These are phyloP conservation scores for Balakata baccata DNA, from an alignment of 345 rosid genomes.

Conservation along the genomic window DNA sequence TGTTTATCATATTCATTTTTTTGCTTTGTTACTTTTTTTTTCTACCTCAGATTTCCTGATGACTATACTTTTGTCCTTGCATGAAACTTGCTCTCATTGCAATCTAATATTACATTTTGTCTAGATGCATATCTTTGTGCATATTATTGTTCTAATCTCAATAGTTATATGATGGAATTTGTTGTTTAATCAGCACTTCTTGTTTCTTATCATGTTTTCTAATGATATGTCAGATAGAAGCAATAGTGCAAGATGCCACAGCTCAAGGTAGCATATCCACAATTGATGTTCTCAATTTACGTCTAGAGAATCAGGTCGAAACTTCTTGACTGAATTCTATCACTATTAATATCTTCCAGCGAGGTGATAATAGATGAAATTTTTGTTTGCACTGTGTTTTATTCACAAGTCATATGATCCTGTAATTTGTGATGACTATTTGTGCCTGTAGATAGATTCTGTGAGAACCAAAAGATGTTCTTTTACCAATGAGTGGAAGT, in stretches of 20 bases:
- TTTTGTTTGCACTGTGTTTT: not conserved
- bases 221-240: slow-evolving; percentile 57
- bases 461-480: too few species aligned
- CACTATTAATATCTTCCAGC: not conserved
- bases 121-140: not conserved
- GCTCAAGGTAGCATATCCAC: slow-evolving; percentile 69
- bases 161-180: not conserved
- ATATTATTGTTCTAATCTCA: not conserved
- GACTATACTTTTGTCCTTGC: not conserved
- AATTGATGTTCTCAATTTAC: slow-evolving; percentile 65
- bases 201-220: slow-evolving; percentile 1
- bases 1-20: not conserved
- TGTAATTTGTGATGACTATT: not conserved
- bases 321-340: slow-evolving; percentile 4
- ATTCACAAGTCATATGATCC: not conserved
- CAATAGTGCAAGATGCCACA: slow-evolving; percentile 62
- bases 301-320: slow-evolving; percentile 70
- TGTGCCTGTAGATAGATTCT: too few species aligned
- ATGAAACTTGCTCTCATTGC: not conserved
- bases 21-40: too few species aligned
- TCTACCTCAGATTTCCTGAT: not conserved
- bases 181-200: not conserved
- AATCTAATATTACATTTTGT: not conserved
- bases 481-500: too few species aligned
- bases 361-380: not conserved